phyloP scores from a whole-genome alignment of 2,329 filamentous ascomycete species.

The Aspergillus glaucus region DNA sequence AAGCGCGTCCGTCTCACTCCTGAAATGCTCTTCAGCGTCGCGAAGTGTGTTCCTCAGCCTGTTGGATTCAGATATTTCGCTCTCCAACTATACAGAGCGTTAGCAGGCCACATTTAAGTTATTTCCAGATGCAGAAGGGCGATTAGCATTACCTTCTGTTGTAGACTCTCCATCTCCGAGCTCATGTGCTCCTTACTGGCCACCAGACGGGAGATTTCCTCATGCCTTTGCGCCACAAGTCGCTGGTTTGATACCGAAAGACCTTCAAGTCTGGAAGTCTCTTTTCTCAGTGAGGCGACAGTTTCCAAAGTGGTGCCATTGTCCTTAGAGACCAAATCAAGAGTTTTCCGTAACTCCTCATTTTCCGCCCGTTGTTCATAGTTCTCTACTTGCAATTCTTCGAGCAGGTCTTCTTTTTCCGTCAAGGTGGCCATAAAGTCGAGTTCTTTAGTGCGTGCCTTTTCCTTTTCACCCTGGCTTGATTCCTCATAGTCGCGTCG shows the following conservation, averaged over 20 bases:
- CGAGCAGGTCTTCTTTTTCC: constrained; percentile 41
- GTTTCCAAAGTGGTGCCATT: constrained; percentile 18
- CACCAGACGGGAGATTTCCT: constrained; percentile 17
- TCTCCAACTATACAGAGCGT: constrained; percentile 16
- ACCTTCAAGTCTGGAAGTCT: constrained; percentile 17
- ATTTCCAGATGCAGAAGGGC: neutral
- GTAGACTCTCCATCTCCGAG: constrained; percentile 10
- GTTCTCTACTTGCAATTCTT: constrained; percentile 35
- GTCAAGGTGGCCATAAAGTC: constrained; percentile 37
- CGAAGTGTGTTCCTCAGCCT: constrained; percentile 15
- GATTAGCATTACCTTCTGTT: constrained; percentile 16
- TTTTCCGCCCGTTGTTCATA: constrained; percentile 16
- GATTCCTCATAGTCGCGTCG: constrained; percentile 25
- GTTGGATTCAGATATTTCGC: constrained; percentile 16
- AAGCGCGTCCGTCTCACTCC: constrained; percentile 13
- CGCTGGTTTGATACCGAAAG: constrained; percentile 15
- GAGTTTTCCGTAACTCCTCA: constrained; percentile 12
- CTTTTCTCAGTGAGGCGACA: constrained; percentile 15
- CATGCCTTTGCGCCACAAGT: constrained; percentile 18
- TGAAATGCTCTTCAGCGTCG: constrained; percentile 15
- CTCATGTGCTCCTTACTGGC: constrained; percentile 15
- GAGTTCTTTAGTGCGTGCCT: constrained; percentile 34
- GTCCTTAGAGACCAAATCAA: constrained; percentile 18
- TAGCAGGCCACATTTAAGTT: neutral
- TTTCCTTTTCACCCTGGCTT: constrained; percentile 21